Base-by-base conservation (phyloP, 148 eudicot genomes). In the Linanthus parryae region DNA sequence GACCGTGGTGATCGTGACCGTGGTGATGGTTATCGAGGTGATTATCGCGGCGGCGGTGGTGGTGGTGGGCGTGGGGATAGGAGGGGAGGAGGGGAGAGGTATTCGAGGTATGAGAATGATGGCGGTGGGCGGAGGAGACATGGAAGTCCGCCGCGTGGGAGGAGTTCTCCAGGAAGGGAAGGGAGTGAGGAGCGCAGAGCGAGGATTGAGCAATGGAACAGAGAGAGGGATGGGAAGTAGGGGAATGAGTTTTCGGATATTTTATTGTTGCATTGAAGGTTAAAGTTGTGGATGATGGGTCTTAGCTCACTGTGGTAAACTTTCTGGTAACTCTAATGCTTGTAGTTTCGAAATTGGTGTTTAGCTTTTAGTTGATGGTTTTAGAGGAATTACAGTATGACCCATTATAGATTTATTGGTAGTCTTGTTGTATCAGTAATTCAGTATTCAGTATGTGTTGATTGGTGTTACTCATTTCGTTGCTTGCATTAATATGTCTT, bases 161-260 rank as follows among this genome's bases (percentile, higher is more conserved):
- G n/a, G 44, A 62, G 63, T 52, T n/a, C n/a, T n/a, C 72, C 45
- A 2, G 69, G 41, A 0, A 70, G 83, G 57, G 87, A 81, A 52
- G 75, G 77, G 14, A 81, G 83, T 28, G 83, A 70, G 66, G 87
- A 79, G 33, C 45, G 80, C n/a, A 58, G 83, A 18, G 82, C 86
- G 76, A 80, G 56, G n/a, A n/a, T n/a, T n/a, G n/a, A n/a, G n/a
- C n/a, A n/a, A n/a, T n/a, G n/a, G n/a, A n/a, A n/a, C n/a, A 62
- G 77, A 15, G 77, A 80, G 60, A 68, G 74, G 14, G 86, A 80
- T 36, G 72, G 45, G 54, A 38, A 44, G 44, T 19, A 38, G 37
- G 57, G 37, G 35, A 8, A 13, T n/a, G n/a, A 21, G 37, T 24
- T 52, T 24, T 37, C 5, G 24, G 28, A 35, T 34, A 6, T 20